phyloP scores from a whole-genome alignment of 2,329 filamentous ascomycete genomes.

The Emergomyces orientalis region DNA sequence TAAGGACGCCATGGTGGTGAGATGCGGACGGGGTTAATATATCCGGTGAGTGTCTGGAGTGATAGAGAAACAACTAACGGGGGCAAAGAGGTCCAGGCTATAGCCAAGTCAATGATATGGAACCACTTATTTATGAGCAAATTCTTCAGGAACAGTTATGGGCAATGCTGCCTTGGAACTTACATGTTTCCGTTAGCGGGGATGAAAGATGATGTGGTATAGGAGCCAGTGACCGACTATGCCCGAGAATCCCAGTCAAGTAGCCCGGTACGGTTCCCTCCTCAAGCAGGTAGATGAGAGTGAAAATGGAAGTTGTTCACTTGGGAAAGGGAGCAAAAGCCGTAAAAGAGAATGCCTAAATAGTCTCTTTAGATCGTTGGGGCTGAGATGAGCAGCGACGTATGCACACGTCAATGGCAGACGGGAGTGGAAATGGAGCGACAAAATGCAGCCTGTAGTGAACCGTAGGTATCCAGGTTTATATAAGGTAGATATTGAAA shows the following conservation, averaged over 20 bases:
- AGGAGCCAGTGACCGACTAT: neutral
- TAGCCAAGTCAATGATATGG: neutral
- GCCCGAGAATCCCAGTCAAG: neutral
- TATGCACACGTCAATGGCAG: neutral
- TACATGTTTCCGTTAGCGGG: neutral
- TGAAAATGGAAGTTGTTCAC: neutral
- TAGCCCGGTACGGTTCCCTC: too few species aligned
- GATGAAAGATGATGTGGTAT: neutral
- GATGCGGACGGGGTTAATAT: neutral
- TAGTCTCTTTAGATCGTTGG: neutral
- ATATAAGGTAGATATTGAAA: neutral
- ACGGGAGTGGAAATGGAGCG: neutral
- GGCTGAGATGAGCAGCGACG: neutral
- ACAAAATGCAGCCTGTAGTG: neutral
- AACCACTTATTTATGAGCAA: neutral
- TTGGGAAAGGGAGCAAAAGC: neutral
- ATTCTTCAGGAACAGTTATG: neutral
- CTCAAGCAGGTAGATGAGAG: neutral
- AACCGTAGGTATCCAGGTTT: neutral
- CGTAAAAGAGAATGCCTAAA: neutral
- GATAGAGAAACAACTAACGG: neutral
- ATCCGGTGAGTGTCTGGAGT: neutral
- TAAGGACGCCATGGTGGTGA: slow-evolving; percentile 58
- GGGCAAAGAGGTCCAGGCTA: neutral
- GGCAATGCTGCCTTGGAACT: neutral